Conservation (phyloP, 257 asterid genomes). For the Gentiana dahurica region DNA sequence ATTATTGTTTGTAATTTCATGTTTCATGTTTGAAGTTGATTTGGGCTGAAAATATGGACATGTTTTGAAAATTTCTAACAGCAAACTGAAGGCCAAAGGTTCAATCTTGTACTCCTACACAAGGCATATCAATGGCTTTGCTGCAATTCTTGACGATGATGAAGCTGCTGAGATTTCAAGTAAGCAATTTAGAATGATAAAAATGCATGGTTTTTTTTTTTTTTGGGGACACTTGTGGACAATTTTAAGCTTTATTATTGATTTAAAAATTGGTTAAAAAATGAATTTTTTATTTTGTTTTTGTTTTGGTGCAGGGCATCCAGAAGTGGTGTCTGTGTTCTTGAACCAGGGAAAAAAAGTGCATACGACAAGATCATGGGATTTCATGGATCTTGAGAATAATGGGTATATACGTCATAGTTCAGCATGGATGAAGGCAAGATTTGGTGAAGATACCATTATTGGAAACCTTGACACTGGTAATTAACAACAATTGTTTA, state of each 20-base stretch:
- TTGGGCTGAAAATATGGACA: too few relatives aligned
- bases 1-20: background rate
- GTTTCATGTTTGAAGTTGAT: background rate
- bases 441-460: slow-evolving; percentile 71
- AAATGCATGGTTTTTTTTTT: background rate
- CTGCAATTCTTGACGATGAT: slow-evolving; percentile 64
- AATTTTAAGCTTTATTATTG: background rate
- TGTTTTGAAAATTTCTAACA: slow-evolving; percentile 13
- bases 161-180: slow-evolving; percentile 54
- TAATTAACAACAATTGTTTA: background rate
- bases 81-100: slow-evolving; percentile 53
- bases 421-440: slow-evolving; percentile 77
- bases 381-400: slow-evolving; percentile 58
- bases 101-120: slow-evolving; percentile 80
- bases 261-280: background rate
- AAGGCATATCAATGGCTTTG: slow-evolving; percentile 91
- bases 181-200: slow-evolving; percentile 13
- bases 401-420: slow-evolving; percentile 34
- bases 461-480: slow-evolving; percentile 81
- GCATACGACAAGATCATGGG: slow-evolving; percentile 96
- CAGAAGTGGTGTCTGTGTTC: slow-evolving; percentile 68
- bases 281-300: too few relatives aligned
- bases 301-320: slow-evolving; percentile 41
- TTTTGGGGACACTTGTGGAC: background rate
- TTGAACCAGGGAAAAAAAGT: slow-evolving; percentile 61